Evolutionary conservation across 2,329 filamentous ascomycete species (phyloP).

Genomic region (Penicillium palitans): DNA sequence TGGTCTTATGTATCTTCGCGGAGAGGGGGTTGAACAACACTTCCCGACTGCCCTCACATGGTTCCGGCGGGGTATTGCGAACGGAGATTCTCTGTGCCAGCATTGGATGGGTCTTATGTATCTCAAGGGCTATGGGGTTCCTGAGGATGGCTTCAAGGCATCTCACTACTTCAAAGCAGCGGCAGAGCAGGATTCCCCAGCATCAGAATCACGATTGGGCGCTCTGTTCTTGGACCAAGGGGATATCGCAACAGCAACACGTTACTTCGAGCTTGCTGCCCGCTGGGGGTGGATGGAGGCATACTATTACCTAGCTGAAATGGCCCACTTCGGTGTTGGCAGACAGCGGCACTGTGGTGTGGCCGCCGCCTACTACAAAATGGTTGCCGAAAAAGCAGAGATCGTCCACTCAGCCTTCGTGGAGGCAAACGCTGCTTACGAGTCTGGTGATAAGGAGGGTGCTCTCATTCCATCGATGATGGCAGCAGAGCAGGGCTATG

Average conservation of each 20-base stretch:
- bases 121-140: conserved; percentile 72
- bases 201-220: conserved; percentile 80
- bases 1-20: conserved; percentile 84
- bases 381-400: conserved; percentile 72
- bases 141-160: conserved; percentile 69
- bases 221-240: conserved; percentile 85
- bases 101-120: conserved; percentile 83
- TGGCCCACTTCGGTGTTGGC: conserved; percentile 77
- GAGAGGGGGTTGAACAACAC: conserved; percentile 79
- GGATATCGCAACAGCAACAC: conserved; percentile 73
- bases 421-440: conserved; percentile 81
- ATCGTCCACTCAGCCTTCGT: conserved; percentile 73
- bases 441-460: conserved; percentile 73
- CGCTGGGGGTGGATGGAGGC: conserved; percentile 83
- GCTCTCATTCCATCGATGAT: conserved; percentile 81
- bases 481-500: conserved; percentile 90
- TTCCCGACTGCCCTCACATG: conserved; percentile 74
- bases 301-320: conserved; percentile 87
- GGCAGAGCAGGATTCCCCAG: conserved; percentile 76
- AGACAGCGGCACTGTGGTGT: conserved; percentile 75
- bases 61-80: conserved; percentile 76
- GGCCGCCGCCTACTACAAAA: conserved; percentile 80
- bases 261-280: conserved; percentile 85
- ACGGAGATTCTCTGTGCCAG: conserved; percentile 79
- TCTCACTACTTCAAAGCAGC: conserved; percentile 74